These are phyloP conservation scores for Petunia axillaris DNA, from an alignment of 257 asterid genomes.

Conservation along the genomic window DNA sequence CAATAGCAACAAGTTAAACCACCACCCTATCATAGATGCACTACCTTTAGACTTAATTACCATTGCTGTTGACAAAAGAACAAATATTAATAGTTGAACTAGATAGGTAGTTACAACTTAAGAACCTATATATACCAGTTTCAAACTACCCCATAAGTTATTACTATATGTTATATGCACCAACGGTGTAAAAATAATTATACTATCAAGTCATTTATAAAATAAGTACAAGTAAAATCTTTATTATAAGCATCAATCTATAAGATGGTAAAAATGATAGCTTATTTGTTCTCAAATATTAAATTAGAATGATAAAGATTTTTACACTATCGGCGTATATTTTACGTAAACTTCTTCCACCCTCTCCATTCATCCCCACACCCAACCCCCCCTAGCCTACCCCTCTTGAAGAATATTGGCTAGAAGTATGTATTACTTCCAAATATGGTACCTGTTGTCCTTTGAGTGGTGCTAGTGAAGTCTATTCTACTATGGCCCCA, in stretches of 20 bases:
- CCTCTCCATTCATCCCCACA: neutral
- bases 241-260: too few relatives aligned
- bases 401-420: neutral
- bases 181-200: too few relatives aligned
- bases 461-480: constrained; percentile 26
- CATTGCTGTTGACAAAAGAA: neutral
- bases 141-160: neutral
- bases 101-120: constrained; percentile 9
- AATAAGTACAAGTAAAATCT: too few relatives aligned
- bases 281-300: too few relatives aligned
- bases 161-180: too few relatives aligned
- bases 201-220: too few relatives aligned
- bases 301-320: too few relatives aligned
- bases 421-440: neutral
- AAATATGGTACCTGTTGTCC: constrained; percentile 37
- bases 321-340: neutral
- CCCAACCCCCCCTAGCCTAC: neutral
- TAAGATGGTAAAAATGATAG: too few relatives aligned
- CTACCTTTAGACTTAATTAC: neutral
- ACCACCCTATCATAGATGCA: constrained; percentile 29
- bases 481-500: constrained; percentile 51
- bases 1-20: neutral
- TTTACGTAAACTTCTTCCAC: constrained; percentile 8
- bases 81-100: neutral
- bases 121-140: neutral